Evolutionary conservation across 208 protist species (phyloP), one percentile per base, ranked within the genome.

Genomic region (Angomonas deanei): DNA sequence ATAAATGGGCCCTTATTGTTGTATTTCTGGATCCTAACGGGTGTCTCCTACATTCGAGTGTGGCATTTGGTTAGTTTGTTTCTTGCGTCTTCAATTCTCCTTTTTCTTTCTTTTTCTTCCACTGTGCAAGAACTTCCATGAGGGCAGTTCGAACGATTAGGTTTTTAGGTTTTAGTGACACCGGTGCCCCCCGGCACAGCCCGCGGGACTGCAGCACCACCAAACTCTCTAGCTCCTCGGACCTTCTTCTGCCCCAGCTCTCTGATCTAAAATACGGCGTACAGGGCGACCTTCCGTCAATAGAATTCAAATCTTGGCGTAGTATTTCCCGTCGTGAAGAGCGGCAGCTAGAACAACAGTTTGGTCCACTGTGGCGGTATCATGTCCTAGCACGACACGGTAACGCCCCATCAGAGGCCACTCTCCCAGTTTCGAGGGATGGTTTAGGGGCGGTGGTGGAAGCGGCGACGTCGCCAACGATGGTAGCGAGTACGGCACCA

Each of bases 301-400:
- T n/a, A n/a, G n/a, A n/a, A n/a, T n/a, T n/a, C n/a, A n/a, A n/a
- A n/a, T 23, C 2, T 1, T 33, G 28, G 53, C 2, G 30, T 39
- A 30, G 33, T 11, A 30, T 36, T 1, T 78, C 65, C n/a, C 55
- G 72, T 13, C 72, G 78, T 2, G 59, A 74, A n/a, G 47, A 56
- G 62, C 70, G 80, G 3, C 80, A 90, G 38, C 70, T 80, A 19
- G 71, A 82, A 64, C 71, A 68, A 3, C 58, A 30, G 15, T 80
- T 65, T 68, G 80, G 76, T 3, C 72, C 72, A 21, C 36, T 82
- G 48, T 82, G 76, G 83, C 76, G 77, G 24, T 84, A 83, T 48
- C 54, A 31, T n/a, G 61, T 50, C 1, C 46, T 59, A 8, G 24
- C 49, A 1, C 30, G 24, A 0, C 55, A 66, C 10, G 53, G 8